Evolutionary conservation across 768 basidiomycete species (phyloP).

Genomic region (Podaxis sp.): DNA sequence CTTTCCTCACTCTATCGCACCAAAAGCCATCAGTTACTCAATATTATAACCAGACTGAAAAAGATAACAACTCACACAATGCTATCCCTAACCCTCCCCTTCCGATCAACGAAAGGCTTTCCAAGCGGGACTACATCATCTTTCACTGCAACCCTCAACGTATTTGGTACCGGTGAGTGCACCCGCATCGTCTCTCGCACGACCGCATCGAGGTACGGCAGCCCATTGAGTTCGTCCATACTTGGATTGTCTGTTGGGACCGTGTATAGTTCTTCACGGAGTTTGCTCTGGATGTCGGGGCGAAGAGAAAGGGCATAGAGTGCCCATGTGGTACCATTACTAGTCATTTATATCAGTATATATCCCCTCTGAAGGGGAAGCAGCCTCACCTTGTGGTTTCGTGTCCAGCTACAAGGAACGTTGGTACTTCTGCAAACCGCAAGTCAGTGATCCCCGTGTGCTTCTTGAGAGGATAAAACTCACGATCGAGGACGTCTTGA

Average conservation of each 20-base stretch:
- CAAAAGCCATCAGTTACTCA: neutral
- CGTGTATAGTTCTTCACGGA: constrained; percentile 55
- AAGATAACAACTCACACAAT: constrained; percentile 30
- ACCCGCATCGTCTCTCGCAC: constrained; percentile 59
- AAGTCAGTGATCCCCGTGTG: neutral
- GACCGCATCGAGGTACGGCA: constrained; percentile 71
- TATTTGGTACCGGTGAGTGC: constrained; percentile 48
- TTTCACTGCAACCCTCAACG: constrained; percentile 41
- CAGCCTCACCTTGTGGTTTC: constrained; percentile 48
- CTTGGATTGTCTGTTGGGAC: constrained; percentile 55
- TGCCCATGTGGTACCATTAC: constrained; percentile 54
- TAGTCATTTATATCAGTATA: constrained; percentile 14
- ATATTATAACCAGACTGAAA: neutral
- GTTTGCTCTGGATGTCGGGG: constrained; percentile 47
- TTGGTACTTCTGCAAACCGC: constrained; percentile 48
- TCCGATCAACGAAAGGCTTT: constrained; percentile 40
- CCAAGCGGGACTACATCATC: constrained; percentile 54
- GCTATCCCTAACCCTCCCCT: constrained; percentile 37
- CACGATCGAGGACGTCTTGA: constrained; percentile 57
- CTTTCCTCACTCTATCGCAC: constrained; percentile 38
- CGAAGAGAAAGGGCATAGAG: constrained; percentile 52
- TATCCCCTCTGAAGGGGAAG: neutral
- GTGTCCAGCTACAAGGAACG: constrained; percentile 59
- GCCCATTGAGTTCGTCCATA: constrained; percentile 65
- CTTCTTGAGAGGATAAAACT: constrained; percentile 17